These are phyloP conservation scores for Detonula confervacea DNA, from an alignment of 352 stramenopile species.

Conservation along the genomic window DNA sequence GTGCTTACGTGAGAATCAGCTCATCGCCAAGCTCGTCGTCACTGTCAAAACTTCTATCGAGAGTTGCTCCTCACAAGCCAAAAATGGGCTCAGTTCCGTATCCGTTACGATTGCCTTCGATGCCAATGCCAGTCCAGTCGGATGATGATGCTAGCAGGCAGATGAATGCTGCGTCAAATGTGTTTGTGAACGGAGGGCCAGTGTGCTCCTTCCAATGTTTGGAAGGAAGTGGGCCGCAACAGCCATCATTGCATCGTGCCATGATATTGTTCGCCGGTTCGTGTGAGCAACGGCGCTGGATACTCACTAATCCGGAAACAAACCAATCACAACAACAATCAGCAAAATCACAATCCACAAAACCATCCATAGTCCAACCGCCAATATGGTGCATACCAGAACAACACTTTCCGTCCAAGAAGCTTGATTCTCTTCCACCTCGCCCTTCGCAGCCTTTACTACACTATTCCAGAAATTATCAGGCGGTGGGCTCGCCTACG, in stretches of 20 bases:
- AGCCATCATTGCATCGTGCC: constrained; percentile 58
- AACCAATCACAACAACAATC: constrained; percentile 14
- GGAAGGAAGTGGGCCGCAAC: constrained; percentile 41
- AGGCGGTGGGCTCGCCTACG: constrained; percentile 57
- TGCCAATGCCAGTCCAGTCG: constrained; percentile 16
- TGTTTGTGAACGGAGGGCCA: constrained; percentile 73
- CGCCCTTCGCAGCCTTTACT: constrained; percentile 69
- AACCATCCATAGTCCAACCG: constrained; percentile 30
- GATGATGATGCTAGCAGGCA: constrained; percentile 12
- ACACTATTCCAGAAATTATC: constrained; percentile 67
- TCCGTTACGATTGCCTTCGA: constrained; percentile 45
- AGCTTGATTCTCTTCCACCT: constrained; percentile 75
- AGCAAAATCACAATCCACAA: too few relatives aligned
- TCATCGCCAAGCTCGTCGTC: constrained; percentile 33
- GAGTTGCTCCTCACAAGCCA: constrained; percentile 53
- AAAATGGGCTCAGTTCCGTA: constrained; percentile 51
- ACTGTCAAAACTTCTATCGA: constrained; percentile 54
- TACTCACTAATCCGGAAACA: constrained; percentile 25
- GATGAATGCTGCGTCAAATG: constrained; percentile 10
- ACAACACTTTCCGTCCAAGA: constrained; percentile 73
- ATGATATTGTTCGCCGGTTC: constrained; percentile 63
- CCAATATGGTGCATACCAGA: constrained; percentile 80
- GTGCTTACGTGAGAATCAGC: constrained; percentile 58
- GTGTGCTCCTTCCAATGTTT: constrained; percentile 74
- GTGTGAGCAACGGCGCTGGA: constrained; percentile 36